phyloP scores from a whole-genome alignment of 75 land plant genomes.

The Picea glauca region DNA sequence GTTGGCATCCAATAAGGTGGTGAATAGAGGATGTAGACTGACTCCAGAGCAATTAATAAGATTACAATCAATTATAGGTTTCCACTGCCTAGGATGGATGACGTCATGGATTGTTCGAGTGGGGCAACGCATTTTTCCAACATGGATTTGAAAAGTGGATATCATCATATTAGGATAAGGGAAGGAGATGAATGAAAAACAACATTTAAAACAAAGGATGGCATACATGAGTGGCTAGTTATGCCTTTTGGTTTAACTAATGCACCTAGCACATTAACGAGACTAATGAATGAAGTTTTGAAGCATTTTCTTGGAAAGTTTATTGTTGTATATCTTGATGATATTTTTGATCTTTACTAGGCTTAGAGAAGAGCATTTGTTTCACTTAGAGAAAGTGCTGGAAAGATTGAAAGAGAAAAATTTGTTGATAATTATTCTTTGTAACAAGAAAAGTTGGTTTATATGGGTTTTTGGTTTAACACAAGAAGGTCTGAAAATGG shows the following conservation, averaged over 20 bases:
- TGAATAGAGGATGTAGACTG: background rate
- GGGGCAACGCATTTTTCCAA: background rate
- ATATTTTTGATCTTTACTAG: background rate
- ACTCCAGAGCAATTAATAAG: background rate
- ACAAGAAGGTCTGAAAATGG: background rate
- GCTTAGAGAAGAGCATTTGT: background rate
- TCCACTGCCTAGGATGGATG: background rate
- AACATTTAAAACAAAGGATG: background rate
- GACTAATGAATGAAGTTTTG: background rate
- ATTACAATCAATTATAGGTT: background rate
- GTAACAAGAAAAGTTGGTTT: background rate
- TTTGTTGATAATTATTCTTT: background rate
- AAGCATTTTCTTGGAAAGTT: background rate
- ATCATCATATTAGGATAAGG: background rate
- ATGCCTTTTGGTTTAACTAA: background rate
- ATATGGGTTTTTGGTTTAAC: background rate
- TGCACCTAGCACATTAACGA: background rate
- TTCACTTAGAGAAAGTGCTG: background rate
- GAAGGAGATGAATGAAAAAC: background rate
- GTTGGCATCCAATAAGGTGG: background rate
- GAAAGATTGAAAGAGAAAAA: background rate
- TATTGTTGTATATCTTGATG: background rate
- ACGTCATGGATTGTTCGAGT: background rate
- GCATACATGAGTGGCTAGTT: background rate
- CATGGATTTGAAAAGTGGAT: background rate